These are phyloP conservation scores for Lecanicillium sp. DNA, from an alignment of 2,329 filamentous ascomycete species.

Conservation along the genomic window DNA sequence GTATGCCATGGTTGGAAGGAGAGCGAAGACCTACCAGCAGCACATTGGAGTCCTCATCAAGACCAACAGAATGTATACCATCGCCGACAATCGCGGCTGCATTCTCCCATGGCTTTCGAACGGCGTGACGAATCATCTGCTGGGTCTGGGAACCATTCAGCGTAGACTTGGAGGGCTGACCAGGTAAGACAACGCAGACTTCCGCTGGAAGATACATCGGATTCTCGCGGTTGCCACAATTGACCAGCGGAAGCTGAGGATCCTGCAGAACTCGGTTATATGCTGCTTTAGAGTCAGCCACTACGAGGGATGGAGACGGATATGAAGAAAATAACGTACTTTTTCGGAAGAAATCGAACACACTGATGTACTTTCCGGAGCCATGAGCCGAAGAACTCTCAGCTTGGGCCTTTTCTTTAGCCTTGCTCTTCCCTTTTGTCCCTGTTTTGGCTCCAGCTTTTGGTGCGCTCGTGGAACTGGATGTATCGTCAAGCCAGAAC, in stretches of 20 bases:
- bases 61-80: constrained; percentile 39
- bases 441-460: constrained; percentile 6
- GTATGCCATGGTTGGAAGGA: constrained; percentile 5
- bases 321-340: constrained; percentile 4
- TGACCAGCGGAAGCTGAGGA: constrained; percentile 41
- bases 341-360: constrained; percentile 40
- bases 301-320: not conserved
- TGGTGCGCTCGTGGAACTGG: constrained; percentile 9
- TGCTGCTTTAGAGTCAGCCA: constrained; percentile 15
- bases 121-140: constrained; percentile 53
- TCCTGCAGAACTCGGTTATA: constrained; percentile 26
- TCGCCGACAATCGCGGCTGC: constrained; percentile 43
- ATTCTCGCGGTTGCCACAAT: constrained; percentile 44
- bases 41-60: constrained; percentile 27
- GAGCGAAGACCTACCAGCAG: constrained; percentile 23
- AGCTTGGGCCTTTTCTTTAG: constrained; percentile 18
- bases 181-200: constrained; percentile 45
- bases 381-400: constrained; percentile 19
- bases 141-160: constrained; percentile 44
- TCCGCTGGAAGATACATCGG: constrained; percentile 52
- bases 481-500: constrained; percentile 37
- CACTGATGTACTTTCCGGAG: constrained; percentile 34
- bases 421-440: constrained; percentile 12
- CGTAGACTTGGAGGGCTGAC: constrained; percentile 43
- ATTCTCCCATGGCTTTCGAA: constrained; percentile 46